Evolutionary conservation across 768 basidiomycete species (phyloP), one percentile per base, ranked within the genome.

Genomic region (Lactarius akahatsu): DNA sequence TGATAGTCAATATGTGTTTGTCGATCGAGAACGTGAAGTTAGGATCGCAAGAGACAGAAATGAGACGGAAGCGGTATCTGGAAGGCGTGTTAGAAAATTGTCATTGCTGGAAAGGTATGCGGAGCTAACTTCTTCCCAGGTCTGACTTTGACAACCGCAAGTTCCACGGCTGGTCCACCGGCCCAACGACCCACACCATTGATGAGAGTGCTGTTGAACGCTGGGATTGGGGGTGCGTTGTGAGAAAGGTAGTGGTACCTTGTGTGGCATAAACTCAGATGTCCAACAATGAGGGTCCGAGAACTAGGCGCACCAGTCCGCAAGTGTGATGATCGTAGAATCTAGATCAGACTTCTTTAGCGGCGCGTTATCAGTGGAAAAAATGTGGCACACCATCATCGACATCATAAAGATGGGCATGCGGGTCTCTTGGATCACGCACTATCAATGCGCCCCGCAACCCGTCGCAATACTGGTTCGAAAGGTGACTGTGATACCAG

Each of bases 381-480:
- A 36, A 28, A 28, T 59, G 16, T 23, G 36, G 36, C 23, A 30
- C 32, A 74, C 72, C 61, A 45, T 77, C 75, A 59, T 82, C 80
- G 34, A 80, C 74, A 54, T 82, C 80, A 59, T 76, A 74, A 68
- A 78, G 63, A 41, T 20, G 58, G 20, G 18, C 28, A 38, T 59
- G 58, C 2, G 58, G 58, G 20, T 59, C 38, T 15, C 23, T 20
- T 16, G 59, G 66, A 57, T 63, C 57, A 36, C 26, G 56, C 47
- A 85, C 75, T 7, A 85, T 78, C 38, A 85, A 47, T 1, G 80
- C 76, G 0, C 84, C 84, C 43, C 84, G 74, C 34, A 85, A 76
- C 0, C 84, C 85, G 62, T 86, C 85, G 57, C 85, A 85, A 62
- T 84, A 85, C 68, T 85, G 84, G 1, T 78, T 78, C 6, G 75